These are phyloP conservation scores for Umbellularia californica DNA, from an alignment of 164 flowering plant species.

Conservation along the genomic window DNA sequence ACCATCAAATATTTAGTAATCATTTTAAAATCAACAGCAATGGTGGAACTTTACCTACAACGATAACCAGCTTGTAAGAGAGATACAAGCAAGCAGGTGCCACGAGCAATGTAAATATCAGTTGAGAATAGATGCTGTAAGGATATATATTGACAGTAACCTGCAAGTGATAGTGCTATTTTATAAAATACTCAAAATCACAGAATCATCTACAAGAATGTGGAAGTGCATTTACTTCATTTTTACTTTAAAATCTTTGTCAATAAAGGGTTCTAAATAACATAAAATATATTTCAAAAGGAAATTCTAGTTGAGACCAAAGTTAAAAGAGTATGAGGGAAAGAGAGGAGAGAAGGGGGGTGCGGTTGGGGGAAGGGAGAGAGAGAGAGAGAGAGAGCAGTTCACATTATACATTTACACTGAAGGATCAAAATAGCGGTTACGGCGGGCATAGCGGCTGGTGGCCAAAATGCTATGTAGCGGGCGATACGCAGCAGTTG, in stretches of 20 bases:
- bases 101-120: conserved; percentile 19
- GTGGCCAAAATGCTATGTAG: too few species aligned
- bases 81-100: conserved; percentile 19
- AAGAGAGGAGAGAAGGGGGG: too few species aligned
- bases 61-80: conserved; percentile 20
- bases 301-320: too few species aligned
- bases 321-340: too few species aligned
- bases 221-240: not conserved
- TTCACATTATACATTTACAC: too few species aligned
- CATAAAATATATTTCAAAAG: too few species aligned
- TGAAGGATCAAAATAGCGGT: too few species aligned
- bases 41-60: conserved; percentile 11
- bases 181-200: not conserved
- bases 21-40: not conserved
- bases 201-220: not conserved
- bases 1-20: not conserved
- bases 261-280: not conserved
- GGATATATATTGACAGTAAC: conserved; percentile 20
- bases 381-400: not conserved
- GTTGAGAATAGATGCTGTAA: conserved; percentile 18
- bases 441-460: too few species aligned
- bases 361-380: not conserved
- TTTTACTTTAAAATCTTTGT: too few species aligned
- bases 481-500: too few species aligned
- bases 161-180: conserved; percentile 6